Base-by-base conservation (phyloP, 2,329 filamentous ascomycete genomes). In the Clonostachys rhizophaga region DNA sequence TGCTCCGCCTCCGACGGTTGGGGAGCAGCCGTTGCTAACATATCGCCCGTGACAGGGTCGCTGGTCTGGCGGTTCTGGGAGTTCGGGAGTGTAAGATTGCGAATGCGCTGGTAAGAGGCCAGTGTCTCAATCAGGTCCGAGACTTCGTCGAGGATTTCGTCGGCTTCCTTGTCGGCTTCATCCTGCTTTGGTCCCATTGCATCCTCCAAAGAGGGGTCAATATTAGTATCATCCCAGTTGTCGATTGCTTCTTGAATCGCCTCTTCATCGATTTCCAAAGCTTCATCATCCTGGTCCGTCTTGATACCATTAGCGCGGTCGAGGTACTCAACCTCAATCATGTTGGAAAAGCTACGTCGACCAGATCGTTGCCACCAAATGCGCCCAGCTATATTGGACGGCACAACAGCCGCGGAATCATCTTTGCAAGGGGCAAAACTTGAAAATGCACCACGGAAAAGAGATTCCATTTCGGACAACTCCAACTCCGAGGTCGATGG, bases 361-460 rank as follows among this genome's bases (percentile, higher is more conserved):
- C 87, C 87, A 45, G 79, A 70, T 51, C 81, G 81, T 59, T 89
- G 83, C 86, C 87, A 92, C 86, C 87, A 91, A 43, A 91, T 67
- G 56, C 81, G 79, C 45, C 83, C 81, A 49, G 87, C 80, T 44
- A 82, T 75, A 34, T 81, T 80, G 2, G 84, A 81, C 0, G 88
- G 81, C 4, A 90, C 72, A 48, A 91, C 73, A 6, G 88, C 85
- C 12, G 77, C 80, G 4, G 86, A 78, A 58, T 91, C 84, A 62
- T 92, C 88, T 55, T 81, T 84, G 45, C 79, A 83, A 0, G 88
- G 88, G 6, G 88, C 88, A 62, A 91, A 92, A 58, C 85, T 87
- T 1, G 86, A 90, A 62, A 91, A 92, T 2, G 84, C 87, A 47
- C 85, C 82, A 33, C 86, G 78, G 59, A 91, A 92, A 10, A 91